These are phyloP conservation scores for Citeromyces siamensis DNA, from an alignment of 1,139 yeast genomes.

Conservation along the genomic window DNA sequence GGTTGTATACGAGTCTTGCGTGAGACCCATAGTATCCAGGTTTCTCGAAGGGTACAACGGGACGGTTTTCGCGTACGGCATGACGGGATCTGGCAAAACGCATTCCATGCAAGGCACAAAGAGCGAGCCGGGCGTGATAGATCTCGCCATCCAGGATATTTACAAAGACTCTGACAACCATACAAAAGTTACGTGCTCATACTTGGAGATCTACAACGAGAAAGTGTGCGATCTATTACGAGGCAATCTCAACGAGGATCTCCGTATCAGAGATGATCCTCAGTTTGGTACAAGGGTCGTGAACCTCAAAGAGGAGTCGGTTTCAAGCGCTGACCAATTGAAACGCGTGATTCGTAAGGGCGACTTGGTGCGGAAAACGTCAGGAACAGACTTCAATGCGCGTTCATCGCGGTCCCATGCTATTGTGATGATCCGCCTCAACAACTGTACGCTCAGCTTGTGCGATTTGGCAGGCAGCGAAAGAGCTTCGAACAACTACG, in stretches of 20 bases:
- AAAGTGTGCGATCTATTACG: conserved; percentile 60
- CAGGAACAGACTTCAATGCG: conserved; percentile 79
- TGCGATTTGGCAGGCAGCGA: conserved; percentile 98
- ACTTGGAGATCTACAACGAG: conserved; percentile 87
- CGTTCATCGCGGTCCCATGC: conserved; percentile 91
- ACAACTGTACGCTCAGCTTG: conserved; percentile 56
- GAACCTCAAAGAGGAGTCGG: conserved; percentile 58
- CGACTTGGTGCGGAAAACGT: conserved; percentile 64
- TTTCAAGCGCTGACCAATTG: conserved; percentile 45
- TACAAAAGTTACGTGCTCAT: conserved; percentile 46
- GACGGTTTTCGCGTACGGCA: conserved; percentile 86
- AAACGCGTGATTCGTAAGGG: conserved; percentile 53
- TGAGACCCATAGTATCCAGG: conserved; percentile 48
- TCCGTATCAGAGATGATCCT: conserved; percentile 67
- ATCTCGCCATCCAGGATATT: conserved; percentile 57
- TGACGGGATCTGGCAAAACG: conserved; percentile 96
- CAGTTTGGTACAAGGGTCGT: conserved; percentile 61
- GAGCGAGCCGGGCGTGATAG: conserved; percentile 66
- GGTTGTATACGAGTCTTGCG: conserved; percentile 50
- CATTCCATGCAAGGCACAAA: conserved; percentile 76
- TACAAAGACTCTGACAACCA: conserved; percentile 27
- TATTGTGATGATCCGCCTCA: conserved; percentile 56
- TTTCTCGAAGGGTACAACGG: conserved; percentile 78
- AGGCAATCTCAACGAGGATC: conserved; percentile 24
- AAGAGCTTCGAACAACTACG: conserved; percentile 71